These are phyloP conservation scores for Blastosporella zonata DNA, from an alignment of 1,284 basidiomycete genomes.

Conservation along the genomic window DNA sequence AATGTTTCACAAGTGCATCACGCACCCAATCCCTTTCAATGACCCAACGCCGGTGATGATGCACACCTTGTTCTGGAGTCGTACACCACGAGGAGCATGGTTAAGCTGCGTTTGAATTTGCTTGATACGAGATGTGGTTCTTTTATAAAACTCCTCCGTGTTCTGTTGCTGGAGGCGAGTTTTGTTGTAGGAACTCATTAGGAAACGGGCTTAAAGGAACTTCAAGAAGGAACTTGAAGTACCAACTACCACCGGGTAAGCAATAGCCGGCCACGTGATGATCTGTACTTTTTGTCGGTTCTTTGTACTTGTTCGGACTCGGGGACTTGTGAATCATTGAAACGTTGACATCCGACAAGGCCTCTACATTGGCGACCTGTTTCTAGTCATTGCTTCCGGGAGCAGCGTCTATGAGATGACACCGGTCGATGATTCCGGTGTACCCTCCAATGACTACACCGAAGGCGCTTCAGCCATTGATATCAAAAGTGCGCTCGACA, in stretches of 20 bases:
- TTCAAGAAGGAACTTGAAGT: background rate
- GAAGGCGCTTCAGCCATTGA: constrained; percentile 78
- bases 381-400: constrained; percentile 13
- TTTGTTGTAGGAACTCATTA: constrained; percentile 31
- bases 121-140: constrained; percentile 61
- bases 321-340: too few relatives aligned
- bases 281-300: too few relatives aligned
- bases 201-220: background rate
- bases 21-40: constrained; percentile 81
- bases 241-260: background rate
- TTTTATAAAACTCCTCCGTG: constrained; percentile 48
- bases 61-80: constrained; percentile 81
- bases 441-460: constrained; percentile 61
- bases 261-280: background rate
- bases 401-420: constrained; percentile 38
- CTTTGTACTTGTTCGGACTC: too few relatives aligned
- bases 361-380: background rate
- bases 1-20: background rate
- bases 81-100: constrained; percentile 48
- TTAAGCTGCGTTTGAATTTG: constrained; percentile 72
- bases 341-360: background rate
- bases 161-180: constrained; percentile 24
- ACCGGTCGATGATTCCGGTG: constrained; percentile 34
- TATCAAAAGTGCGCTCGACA: constrained; percentile 56
- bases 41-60: constrained; percentile 88